Conservation (phyloP, 1,139 yeast genomes). For the Yamadazyma spencermartinsiae region DNA sequence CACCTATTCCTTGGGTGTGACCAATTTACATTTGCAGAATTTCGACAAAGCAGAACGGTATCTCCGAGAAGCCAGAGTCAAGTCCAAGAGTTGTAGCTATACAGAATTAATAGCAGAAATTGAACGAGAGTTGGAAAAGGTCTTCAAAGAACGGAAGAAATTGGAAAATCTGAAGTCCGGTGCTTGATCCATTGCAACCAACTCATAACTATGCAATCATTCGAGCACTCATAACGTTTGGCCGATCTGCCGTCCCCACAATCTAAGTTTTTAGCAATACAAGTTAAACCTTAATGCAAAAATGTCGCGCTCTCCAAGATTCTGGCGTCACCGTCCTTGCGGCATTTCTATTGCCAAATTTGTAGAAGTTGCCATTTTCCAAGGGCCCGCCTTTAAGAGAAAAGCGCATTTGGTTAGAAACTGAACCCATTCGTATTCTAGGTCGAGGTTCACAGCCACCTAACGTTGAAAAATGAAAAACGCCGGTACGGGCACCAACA, state of each 20-base stretch:
- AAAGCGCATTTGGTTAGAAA: no score
- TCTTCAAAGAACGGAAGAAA: constrained; percentile 35
- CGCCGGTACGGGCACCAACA: no score
- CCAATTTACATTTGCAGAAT: constrained; percentile 59
- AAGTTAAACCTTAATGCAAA: neutral
- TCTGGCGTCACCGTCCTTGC: neutral
- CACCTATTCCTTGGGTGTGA: constrained; percentile 83
- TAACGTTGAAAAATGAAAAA: no score
- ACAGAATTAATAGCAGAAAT: constrained; percentile 63
- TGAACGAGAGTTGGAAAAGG: constrained; percentile 60
- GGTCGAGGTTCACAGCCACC: no score
- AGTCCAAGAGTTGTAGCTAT: constrained; percentile 71
- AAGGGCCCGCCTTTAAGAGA: neutral
- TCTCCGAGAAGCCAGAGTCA: constrained; percentile 67
- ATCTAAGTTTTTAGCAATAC: no score
- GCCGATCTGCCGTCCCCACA: no score
- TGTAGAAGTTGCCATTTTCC: neutral
- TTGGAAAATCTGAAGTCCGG: no score
- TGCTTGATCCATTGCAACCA: no score
- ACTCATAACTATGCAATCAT: no score
- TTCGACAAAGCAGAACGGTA: constrained; percentile 59
- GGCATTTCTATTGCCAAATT: neutral
- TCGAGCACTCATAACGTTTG: no score
- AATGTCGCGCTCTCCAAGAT: no score
- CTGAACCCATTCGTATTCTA: no score